phyloP scores from a whole-genome alignment of 805 yeast genomes.

The Candida orba region DNA sequence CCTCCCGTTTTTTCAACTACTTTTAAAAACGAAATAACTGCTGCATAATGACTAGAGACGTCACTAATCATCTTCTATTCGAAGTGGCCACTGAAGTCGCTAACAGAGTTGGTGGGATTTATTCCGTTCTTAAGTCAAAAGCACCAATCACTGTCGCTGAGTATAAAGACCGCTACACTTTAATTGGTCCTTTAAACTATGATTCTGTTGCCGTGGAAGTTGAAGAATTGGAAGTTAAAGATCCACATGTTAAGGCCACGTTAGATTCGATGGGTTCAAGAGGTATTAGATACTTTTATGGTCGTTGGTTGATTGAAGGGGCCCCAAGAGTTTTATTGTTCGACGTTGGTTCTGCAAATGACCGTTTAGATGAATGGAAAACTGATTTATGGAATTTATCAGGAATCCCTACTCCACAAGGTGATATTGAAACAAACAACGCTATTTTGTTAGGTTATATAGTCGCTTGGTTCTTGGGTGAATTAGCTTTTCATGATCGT shows the following conservation, averaged over 20 bases:
- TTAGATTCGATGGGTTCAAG: slow-evolving; percentile 74
- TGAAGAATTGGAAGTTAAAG: slow-evolving; percentile 60
- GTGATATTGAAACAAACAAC: slow-evolving; percentile 83
- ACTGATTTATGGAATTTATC: slow-evolving; percentile 85
- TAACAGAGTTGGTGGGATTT: slow-evolving; percentile 95
- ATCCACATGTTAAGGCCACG: slow-evolving; percentile 49
- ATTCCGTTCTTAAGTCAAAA: slow-evolving; percentile 91
- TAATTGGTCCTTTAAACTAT: slow-evolving; percentile 80
- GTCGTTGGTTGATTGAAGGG: slow-evolving; percentile 96
- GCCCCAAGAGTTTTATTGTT: slow-evolving; percentile 91
- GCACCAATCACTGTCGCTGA: slow-evolving; percentile 96
- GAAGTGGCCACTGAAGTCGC: slow-evolving; percentile 98
- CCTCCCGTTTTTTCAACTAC: too few species aligned
- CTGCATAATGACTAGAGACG: slow-evolving; percentile 64
- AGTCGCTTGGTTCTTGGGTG: slow-evolving; percentile 97
- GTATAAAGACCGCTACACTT: slow-evolving; percentile 77
- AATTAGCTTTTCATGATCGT: slow-evolving; percentile 74
- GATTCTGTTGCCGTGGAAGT: slow-evolving; percentile 72
- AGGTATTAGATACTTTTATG: slow-evolving; percentile 79
- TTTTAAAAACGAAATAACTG: too few species aligned
- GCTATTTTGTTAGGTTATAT: slow-evolving; percentile 89
- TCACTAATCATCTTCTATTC: slow-evolving; percentile 78
- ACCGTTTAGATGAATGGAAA: slow-evolving; percentile 86
- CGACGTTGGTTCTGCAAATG: slow-evolving; percentile 70
- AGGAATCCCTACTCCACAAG: slow-evolving; percentile 90